Evolutionary conservation across 2,329 filamentous ascomycete species (phyloP), one percentile per base, ranked within the genome.

Genomic region (Chaetothyriales sp.): DNA sequence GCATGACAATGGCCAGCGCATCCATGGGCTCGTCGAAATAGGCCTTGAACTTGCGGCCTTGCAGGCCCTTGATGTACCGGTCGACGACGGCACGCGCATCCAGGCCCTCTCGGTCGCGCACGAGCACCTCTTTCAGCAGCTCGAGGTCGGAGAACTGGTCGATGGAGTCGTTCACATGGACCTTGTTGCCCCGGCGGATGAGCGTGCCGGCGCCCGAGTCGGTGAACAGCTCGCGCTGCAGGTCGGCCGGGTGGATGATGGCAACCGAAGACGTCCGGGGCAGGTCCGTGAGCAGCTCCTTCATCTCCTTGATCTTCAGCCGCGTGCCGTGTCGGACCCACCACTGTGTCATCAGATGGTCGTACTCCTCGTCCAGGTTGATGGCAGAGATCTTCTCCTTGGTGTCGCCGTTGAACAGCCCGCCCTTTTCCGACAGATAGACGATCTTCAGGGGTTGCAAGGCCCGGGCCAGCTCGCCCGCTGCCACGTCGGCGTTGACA

Each of bases 401-500:
- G n/a, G 83, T 86, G 58, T 94, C 86, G 54, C 89, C 89, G 66
- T 97, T 88, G 71, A 95, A 94, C 33, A 98, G 73, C 6, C 90
- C 92, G 48, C 92, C 92, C 77, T 97, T 97, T 73, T 98, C 92
- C 4, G 89, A 94, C n/a, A 97, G 77, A 67, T 95, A 98, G 54
- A 98, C 89, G 56, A 97, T 90, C 80, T 98, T 98, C 63, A 97
- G 74, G 22, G 92, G 92, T 70, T 97, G 83, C 50, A 98, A 75
- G 52, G 86, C 81, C 54, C 87, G 83, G 20, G 92, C 90, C 55
- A 98, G 76, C 72, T 95, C 90, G 58, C 89, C 89, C 28, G 92
- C 92, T 37, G 90, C 90, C 56, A 95, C 90, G 69, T 98, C 92
- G 37, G 92, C 92, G 64, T 98, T 98, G 67, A 98, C 92, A 65